These are phyloP conservation scores for Chenopodium berlandieri DNA, from an alignment of 148 eudicot species.

Conservation along the genomic window DNA sequence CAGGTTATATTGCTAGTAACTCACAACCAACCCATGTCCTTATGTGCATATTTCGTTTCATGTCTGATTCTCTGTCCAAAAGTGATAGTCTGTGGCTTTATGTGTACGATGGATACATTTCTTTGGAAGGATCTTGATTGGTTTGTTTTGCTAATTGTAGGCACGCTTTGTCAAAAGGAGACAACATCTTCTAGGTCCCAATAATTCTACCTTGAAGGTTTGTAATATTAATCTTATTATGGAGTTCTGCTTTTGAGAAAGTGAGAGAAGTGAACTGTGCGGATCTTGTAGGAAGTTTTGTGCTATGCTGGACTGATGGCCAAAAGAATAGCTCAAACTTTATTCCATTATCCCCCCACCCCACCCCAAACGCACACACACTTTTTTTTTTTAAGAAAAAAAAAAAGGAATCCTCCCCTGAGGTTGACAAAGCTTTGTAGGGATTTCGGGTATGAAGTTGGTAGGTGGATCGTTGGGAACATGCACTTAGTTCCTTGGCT, in stretches of 20 bases:
- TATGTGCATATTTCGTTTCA: not conserved
- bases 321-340: too few relatives aligned
- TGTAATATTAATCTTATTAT: conserved; percentile 20
- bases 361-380: not conserved
- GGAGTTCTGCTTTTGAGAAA: not conserved
- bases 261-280: not conserved
- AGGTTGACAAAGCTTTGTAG: not conserved
- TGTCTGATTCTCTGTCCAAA: not conserved
- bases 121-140: conserved; percentile 5
- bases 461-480: not conserved
- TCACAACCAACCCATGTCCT: not conserved
- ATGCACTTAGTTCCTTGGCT: not conserved
- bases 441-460: not conserved
- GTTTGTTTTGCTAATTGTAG: conserved; percentile 40
- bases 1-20: not conserved
- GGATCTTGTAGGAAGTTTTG: not conserved
- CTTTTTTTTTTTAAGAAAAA: too few relatives aligned
- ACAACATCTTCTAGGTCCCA: conserved; percentile 89
- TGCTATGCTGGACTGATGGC: not conserved
- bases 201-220: conserved; percentile 89
- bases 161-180: conserved; percentile 93
- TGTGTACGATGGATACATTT: not conserved
- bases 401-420: not conserved
- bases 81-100: not conserved
- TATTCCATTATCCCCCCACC: not conserved